Evolutionary conservation across 2,329 filamentous ascomycete species (phyloP), one percentile per base, ranked within the genome.

Genomic region (Trichoderma sp.): DNA sequence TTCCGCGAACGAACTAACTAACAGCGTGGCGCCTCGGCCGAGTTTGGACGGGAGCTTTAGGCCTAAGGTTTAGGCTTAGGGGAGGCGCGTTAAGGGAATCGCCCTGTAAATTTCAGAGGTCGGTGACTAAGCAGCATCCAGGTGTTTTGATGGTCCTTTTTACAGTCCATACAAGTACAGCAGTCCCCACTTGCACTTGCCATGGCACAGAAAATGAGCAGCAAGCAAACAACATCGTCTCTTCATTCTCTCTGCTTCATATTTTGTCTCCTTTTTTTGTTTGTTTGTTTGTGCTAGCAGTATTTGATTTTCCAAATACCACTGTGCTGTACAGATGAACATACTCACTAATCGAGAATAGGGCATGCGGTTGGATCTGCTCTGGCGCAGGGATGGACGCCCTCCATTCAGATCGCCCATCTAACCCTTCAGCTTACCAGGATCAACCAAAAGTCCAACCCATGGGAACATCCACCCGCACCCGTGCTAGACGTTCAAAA

Each of bases 81-180:
- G 63, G 70, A 56, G 60, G 39, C 66, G 71, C 71, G 71, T 64
- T 60, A 18, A 18, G 21, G 21, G 21, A 24, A 14, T 53, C 26
- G 34, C 28, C n/a, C 58, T 47, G 65, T 70, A 64, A 53, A 47
- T 62, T 72, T 56, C 7, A 26, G 34, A 36, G 58, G 11, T 1
- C 36, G 66, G 57, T 72, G 71, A 70, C 71, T 72, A 70, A 70
- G 71, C 39, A 51, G 21, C 47, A 18, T 43, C 3, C 39, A 43
- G 7, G 39, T 53, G 21, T 53, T n/a, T 51, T 53, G 47, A 6
- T 14, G 47, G 21, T 5, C 9, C 21, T 14, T 24, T 53, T 7
- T 24, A 24, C n/a, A 24, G n/a, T 24, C 24, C 24, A 24, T 24
- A 24, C 24, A 24, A 24, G 24, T 9, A 8, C 21, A 47, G 43